Evolutionary conservation across 352 stramenopile species (phyloP).

Genomic region (Globisporangium irregulare): DNA sequence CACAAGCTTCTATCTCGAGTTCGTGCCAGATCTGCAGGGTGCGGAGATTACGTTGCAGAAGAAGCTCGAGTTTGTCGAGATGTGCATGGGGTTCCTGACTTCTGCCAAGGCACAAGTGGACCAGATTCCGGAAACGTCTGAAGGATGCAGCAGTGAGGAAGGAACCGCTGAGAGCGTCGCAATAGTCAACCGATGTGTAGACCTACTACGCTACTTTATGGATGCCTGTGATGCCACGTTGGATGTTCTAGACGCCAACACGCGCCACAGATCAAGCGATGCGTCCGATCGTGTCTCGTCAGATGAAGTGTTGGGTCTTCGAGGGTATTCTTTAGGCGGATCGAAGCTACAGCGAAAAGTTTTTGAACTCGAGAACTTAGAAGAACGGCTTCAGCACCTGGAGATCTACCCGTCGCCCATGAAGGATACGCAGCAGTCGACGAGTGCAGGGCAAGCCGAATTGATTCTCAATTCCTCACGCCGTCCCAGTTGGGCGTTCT

Average conservation of each 20-base stretch:
- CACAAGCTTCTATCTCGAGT: constrained; percentile 53
- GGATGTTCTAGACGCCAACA: not conserved
- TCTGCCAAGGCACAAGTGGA: constrained; percentile 27
- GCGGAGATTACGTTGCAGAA: constrained; percentile 24
- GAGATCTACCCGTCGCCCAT: constrained; percentile 68
- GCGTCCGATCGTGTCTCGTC: not conserved
- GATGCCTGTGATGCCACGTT: constrained; percentile 32
- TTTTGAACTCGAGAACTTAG: constrained; percentile 46
- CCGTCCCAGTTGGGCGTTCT: constrained; percentile 63
- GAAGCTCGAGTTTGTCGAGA: constrained; percentile 55
- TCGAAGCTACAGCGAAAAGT: not conserved
- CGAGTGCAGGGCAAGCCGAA: not conserved
- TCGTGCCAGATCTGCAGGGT: constrained; percentile 30
- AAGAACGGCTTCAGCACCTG: constrained; percentile 50
- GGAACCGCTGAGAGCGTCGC: not conserved
- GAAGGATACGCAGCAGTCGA: constrained; percentile 33
- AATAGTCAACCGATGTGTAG: constrained; percentile 56
- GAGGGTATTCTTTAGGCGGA: not conserved
- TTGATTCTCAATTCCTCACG: constrained; percentile 25
- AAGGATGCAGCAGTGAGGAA: not conserved
- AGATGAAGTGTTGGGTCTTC: not conserved
- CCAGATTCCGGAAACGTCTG: not conserved
- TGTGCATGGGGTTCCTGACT: constrained; percentile 47
- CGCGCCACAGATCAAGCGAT: not conserved
- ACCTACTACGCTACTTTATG: constrained; percentile 70